Conservation (phyloP, 192 early-diverging fungal genomes). For the Coemansia sp. region DNA sequence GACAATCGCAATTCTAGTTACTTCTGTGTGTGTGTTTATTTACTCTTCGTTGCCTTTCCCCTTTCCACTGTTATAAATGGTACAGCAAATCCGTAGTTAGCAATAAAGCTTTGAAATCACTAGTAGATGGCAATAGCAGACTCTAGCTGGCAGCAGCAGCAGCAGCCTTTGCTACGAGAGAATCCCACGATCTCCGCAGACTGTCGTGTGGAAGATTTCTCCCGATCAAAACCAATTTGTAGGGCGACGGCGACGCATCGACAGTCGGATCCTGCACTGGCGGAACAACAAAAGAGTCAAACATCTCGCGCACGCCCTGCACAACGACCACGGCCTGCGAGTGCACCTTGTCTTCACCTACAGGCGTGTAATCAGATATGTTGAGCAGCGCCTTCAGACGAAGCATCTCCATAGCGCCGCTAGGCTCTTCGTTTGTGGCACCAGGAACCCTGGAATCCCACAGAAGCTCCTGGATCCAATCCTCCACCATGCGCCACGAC, state of each 20-base stretch:
- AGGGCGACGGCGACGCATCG: background rate
- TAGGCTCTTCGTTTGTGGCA: background rate
- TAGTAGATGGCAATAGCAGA: too few species aligned
- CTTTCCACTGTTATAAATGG: background rate
- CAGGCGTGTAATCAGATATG: slow-evolving; percentile 36
- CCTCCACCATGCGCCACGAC: slow-evolving; percentile 59
- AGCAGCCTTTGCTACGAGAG: slow-evolving; percentile 22
- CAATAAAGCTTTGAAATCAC: background rate
- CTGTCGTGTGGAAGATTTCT: slow-evolving; percentile 34
- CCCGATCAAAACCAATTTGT: slow-evolving; percentile 50
- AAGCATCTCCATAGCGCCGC: slow-evolving; percentile 54
- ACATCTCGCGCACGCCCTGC: slow-evolving; percentile 68
- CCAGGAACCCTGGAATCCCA: slow-evolving; percentile 63
- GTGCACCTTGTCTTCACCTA: slow-evolving; percentile 22
- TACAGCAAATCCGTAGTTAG: background rate
- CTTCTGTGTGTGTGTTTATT: background rate
- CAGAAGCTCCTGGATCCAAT: slow-evolving; percentile 75
- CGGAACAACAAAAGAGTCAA: slow-evolving; percentile 55
- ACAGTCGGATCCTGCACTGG: slow-evolving; percentile 4
- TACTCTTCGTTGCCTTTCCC: background rate
- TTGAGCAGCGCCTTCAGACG: slow-evolving; percentile 61
- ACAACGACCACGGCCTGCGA: slow-evolving; percentile 52
- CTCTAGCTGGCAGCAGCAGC: background rate
- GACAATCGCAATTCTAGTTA: background rate
- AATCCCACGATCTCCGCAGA: slow-evolving; percentile 33